Evolutionary conservation across 495 filamentous ascomycete genomes (phyloP).

Genomic region (Aspergillus taichungensis): DNA sequence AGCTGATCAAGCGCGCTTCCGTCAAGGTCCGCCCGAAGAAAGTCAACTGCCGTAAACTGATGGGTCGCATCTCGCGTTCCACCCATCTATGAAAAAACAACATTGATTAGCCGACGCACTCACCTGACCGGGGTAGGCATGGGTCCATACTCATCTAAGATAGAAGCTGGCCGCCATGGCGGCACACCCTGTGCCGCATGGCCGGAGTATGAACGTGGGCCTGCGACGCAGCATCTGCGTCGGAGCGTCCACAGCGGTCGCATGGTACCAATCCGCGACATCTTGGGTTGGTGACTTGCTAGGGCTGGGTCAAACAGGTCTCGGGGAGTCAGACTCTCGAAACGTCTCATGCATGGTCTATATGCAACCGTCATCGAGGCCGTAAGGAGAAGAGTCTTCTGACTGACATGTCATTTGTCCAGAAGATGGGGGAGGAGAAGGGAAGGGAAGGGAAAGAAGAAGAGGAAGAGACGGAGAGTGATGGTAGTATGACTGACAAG

Average conservation of each 20-base stretch:
- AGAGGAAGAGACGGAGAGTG: not conserved
- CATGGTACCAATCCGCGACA: constrained; percentile 28
- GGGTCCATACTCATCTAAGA: constrained; percentile 73
- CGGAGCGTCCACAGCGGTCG: constrained; percentile 22
- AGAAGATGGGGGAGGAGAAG: too few species aligned
- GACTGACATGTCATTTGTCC: too few species aligned
- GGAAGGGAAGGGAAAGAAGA: not conserved
- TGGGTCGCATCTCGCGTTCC: constrained; percentile 71
- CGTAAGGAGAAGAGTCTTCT: too few species aligned
- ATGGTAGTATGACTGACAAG: too few species aligned
- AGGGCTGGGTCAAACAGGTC: constrained; percentile 8
- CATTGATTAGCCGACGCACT: constrained; percentile 1
- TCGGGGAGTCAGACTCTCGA: constrained; percentile 3
- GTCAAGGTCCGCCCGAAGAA: constrained; percentile 91
- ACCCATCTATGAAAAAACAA: constrained; percentile 58
- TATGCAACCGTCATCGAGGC: too few species aligned
- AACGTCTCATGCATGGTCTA: not conserved
- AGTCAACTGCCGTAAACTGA: constrained; percentile 84
- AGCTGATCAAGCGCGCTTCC: constrained; percentile 79
- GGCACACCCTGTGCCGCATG: constrained; percentile 31
- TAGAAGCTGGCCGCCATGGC: constrained; percentile 71
- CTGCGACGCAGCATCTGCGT: constrained; percentile 8
- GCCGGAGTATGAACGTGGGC: constrained; percentile 18
- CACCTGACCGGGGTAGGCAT: constrained; percentile 9
- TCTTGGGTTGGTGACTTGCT: constrained; percentile 20